Conservation (phyloP, 805 yeast genomes). For the Wickerhamomyces subpelliculosus region DNA sequence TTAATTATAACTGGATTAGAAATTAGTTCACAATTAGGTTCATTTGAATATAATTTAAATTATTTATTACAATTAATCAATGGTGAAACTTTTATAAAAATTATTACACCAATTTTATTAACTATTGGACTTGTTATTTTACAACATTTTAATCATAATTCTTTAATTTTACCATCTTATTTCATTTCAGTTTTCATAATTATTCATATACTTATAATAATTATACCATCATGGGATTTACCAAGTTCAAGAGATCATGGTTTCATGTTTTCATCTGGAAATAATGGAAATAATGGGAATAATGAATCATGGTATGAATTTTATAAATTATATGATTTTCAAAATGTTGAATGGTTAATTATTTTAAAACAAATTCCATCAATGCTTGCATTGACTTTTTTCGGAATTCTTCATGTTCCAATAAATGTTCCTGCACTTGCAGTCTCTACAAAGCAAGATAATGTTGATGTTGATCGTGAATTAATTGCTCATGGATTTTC, state of each 20-base stretch:
- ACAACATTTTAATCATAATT: conserved; percentile 55
- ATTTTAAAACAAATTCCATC: conserved; percentile 72
- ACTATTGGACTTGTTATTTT: conserved; percentile 54
- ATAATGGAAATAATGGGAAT: conserved; percentile 34
- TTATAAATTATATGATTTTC: conserved; percentile 65
- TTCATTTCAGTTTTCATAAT: conserved; percentile 63
- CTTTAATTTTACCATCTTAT: conserved; percentile 74
- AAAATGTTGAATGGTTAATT: conserved; percentile 66
- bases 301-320: conserved; percentile 88
- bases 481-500: conserved; percentile 92
- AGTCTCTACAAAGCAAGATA: conserved; percentile 77
- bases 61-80: conserved; percentile 45
- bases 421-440: conserved; percentile 97
- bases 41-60: conserved; percentile 53
- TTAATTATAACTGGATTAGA: conserved; percentile 85
- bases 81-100: conserved; percentile 43
- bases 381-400: conserved; percentile 92
- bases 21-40: conserved; percentile 76
- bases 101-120: conserved; percentile 64
- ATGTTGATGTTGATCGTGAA: conserved; percentile 85
- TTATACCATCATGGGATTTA: conserved; percentile 62
- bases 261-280: conserved; percentile 62
- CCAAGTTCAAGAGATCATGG: conserved; percentile 61
- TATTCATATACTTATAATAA: conserved; percentile 62
- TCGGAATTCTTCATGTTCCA: conserved; percentile 94